Evolutionary conservation across 1,284 basidiomycete genomes (phyloP), one percentile per base, ranked within the genome.

Genomic region (Apiotrichum siamense): DNA sequence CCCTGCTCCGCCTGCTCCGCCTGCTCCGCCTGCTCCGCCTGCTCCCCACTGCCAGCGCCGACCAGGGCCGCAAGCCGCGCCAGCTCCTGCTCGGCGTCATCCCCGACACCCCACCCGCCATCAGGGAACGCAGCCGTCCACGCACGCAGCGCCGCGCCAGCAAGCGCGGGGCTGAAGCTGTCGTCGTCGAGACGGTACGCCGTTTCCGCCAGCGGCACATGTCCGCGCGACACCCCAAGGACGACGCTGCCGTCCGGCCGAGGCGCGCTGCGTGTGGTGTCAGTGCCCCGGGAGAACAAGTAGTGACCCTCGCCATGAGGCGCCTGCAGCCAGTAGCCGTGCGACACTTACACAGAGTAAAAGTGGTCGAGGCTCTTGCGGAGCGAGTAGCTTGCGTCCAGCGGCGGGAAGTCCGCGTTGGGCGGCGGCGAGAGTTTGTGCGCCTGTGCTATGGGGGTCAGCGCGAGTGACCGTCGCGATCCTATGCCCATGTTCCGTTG

Each of bases 231-330:
- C 1, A 59, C 59, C 23, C 64, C 66, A 5, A 71, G 57, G 5
- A 68, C 59, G 37, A 69, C 54, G 6, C 58, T 59, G 21, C 61
- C 58, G 36, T 71, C 65, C 1, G 66, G 65, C 4, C 66, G 60
- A 5, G 58, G 49, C 1, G 55, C 60, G 23, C 57, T 58, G 47
- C n/a, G n/a, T n/a, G n/a, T n/a, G n/a, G n/a, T n/a, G n/a, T n/a
- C n/a, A n/a, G n/a, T n/a, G n/a, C n/a, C n/a, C n/a, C n/a, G n/a
- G n/a, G n/a, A n/a, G n/a, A n/a, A n/a, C n/a, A n/a, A n/a, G n/a
- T n/a, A n/a, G n/a, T n/a, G 21, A 39, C 33, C 36, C 23, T 7
- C 23, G 33, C 33, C 6, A 15, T 13, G 12, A 31, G 17, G 12
- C 13, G 33, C 6, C 21, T 11, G 9, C 29, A 40, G 4, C 24